Evolutionary conservation across 2,329 filamentous ascomycete species (phyloP), one percentile per base, ranked within the genome.

Genomic region (Hymenoscyphus scutula): DNA sequence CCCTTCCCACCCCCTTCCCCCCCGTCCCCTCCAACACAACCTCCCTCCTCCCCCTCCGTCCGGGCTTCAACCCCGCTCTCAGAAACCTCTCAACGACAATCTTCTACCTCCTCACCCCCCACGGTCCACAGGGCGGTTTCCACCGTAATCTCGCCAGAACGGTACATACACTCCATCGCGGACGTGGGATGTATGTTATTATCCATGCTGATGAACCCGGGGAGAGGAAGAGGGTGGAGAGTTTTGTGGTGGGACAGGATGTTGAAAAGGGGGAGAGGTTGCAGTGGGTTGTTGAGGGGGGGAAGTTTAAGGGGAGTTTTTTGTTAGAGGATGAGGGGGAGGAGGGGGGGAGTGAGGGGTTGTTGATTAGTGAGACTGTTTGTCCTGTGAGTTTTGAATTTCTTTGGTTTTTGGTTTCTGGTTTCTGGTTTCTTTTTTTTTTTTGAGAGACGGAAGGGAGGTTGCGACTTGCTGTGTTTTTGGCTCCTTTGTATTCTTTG

Each of bases 221-320:
- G 5, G 69, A 68, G 57, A 68, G 62, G 64, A 82, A 82, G 53
- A 75, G 79, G 17, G 74, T 89, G n/a, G 87, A 90, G 75, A 82
- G 78, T 6, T 90, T 88, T 68, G 73, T 86, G 3, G 88, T 90
- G 1, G 88, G 87, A 0, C 78, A 77, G 13, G 76, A 87, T 70
- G 75, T 89, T 5, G 77, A 76, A 3, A 74, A 71, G 0, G 87
- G 86, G 0, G 88, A 90, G 77, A 82, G 72, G 71, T 66, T 88
- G 70, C 85, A 89, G 72, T 90, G 87, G 87, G 78, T 89, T 64
- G 87, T 91, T 7, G 85, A 88, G 59, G 87, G 87, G 0, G 86
- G 84, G 4, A 84, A 85, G 72, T 90, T 82, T 72, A 90, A 90
- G 75, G 83, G 82, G 11, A 87, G 81, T 69, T 89, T 82, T 73